phyloP scores from a whole-genome alignment of 2,329 filamentous ascomycete species.

The Penicillium psychrosexuale region DNA sequence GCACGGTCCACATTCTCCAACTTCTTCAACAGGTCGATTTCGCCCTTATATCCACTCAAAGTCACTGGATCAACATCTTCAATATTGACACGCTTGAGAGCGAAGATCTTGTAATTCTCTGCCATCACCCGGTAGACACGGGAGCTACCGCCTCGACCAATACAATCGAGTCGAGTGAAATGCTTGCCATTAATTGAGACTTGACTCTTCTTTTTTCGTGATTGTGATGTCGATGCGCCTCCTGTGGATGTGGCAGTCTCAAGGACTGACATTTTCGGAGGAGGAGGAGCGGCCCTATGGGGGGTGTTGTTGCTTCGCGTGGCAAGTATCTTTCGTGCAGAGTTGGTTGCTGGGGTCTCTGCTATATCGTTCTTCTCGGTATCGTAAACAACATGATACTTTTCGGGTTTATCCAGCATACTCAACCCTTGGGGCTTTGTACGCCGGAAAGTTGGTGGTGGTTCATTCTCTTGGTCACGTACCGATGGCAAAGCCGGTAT shows the following conservation, averaged over 20 bases:
- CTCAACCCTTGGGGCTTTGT: slow-evolving; percentile 56
- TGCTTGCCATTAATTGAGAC: slow-evolving; percentile 86
- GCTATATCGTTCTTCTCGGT: slow-evolving; percentile 44
- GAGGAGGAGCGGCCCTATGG: slow-evolving; percentile 72
- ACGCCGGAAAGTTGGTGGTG: slow-evolving; percentile 65
- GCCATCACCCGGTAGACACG: slow-evolving; percentile 96
- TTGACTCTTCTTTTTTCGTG: slow-evolving; percentile 73
- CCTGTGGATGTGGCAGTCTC: slow-evolving; percentile 83
- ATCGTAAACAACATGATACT: slow-evolving; percentile 51
- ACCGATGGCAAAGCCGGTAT: slow-evolving; percentile 58
- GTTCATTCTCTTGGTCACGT: slow-evolving; percentile 83
- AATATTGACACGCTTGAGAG: slow-evolving; percentile 86
- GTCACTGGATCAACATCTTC: slow-evolving; percentile 83
- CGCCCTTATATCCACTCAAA: slow-evolving; percentile 84
- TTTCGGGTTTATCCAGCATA: slow-evolving; percentile 57
- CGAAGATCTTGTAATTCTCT: slow-evolving; percentile 93
- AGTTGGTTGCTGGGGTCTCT: slow-evolving; percentile 46
- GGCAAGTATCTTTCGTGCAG: slow-evolving; percentile 49
- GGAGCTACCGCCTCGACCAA: slow-evolving; percentile 88
- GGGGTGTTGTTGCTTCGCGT: slow-evolving; percentile 67
- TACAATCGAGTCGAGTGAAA: slow-evolving; percentile 84
- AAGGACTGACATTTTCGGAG: slow-evolving; percentile 95
- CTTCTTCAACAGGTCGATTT: slow-evolving; percentile 85
- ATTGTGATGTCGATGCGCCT: slow-evolving; percentile 72
- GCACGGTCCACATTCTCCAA: slow-evolving; percentile 83